Base-by-base conservation (phyloP, 345 rosid genomes). In the Arabis alpina region DNA sequence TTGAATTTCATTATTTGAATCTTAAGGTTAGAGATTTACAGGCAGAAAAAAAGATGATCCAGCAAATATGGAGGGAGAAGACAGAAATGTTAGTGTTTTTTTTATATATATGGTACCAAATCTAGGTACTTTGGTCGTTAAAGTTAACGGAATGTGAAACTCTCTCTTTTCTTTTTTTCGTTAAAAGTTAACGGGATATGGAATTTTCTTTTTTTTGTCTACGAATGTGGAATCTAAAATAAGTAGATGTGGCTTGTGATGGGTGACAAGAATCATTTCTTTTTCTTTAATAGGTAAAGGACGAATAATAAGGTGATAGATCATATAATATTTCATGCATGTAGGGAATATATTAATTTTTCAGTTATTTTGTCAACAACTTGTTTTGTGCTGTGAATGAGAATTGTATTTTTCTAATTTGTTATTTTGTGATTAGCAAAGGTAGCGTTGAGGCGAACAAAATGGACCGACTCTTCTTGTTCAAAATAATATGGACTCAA, bases 381-480 rank as follows among this genome's bases (percentile, higher is more conserved):
- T 56, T 23, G 28, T 37, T 48, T 67, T 43, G 32, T 28, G 5
- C 2, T 39, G 54, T 55, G 42, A 19, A 51, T 16, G 25, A 36
- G 48, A 57, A 39, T 27, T 73, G 27, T 57, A 14, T 48, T 36
- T 43, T 61, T 61, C 63, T 47, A 34, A 49, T 48, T 28, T 73
- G 27, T 57, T 7, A 39, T 45, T 43, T 61, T 61, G 76, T 47
- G 27, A 39, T 23, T 70, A 19, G 30, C 64, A 49, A 73, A 57
- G 61, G 52, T 60, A 67, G 72, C 67, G 55, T 48, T 27, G 4
- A 39, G 52, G 8, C 0, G 39, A 41, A 48, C 77, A 66, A 51
- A 59, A 59, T 74, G 61, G 77, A 74, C 77, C 11, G 42, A 58
- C 41, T 72, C 41, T 48, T 72, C 71, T 64, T 72, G 65, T 54